Conservation (phyloP, 2,329 filamentous ascomycete species). For the Venturia aucupariae region DNA sequence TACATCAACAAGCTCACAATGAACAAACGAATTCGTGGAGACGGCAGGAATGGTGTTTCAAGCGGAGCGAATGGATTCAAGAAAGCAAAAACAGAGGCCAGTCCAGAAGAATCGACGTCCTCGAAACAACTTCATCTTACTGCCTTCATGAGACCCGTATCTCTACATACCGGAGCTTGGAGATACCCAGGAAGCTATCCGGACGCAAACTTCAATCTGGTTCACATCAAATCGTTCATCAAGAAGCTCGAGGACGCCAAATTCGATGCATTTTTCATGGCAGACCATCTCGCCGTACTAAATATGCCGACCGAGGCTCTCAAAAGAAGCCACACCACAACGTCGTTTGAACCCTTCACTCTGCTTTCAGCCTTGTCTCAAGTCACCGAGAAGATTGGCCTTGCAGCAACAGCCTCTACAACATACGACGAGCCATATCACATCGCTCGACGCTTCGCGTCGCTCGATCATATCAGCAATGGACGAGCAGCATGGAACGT, state of each 20-base stretch:
- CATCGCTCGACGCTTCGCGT: constrained; percentile 45
- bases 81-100: constrained; percentile 7
- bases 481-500: constrained; percentile 48
- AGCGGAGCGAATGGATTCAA: neutral
- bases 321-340: constrained; percentile 48
- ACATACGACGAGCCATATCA: constrained; percentile 48
- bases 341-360: constrained; percentile 49
- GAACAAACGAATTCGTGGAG: constrained; percentile 5
- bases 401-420: constrained; percentile 45
- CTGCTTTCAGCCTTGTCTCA: constrained; percentile 41
- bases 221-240: constrained; percentile 44
- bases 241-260: constrained; percentile 46
- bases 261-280: constrained; percentile 50
- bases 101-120: neutral
- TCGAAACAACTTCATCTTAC: constrained; percentile 42
- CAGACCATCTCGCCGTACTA: constrained; percentile 44
- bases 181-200: constrained; percentile 46
- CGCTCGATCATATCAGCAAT: constrained; percentile 43
- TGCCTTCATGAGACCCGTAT: constrained; percentile 51
- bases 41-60: neutral
- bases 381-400: constrained; percentile 42
- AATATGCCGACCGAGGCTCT: constrained; percentile 50
- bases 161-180: constrained; percentile 48
- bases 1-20: neutral
- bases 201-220: constrained; percentile 50